These are phyloP conservation scores for Phalaenopsis aphrodite DNA, from an alignment of 106 monocot genomes.

Conservation along the genomic window DNA sequence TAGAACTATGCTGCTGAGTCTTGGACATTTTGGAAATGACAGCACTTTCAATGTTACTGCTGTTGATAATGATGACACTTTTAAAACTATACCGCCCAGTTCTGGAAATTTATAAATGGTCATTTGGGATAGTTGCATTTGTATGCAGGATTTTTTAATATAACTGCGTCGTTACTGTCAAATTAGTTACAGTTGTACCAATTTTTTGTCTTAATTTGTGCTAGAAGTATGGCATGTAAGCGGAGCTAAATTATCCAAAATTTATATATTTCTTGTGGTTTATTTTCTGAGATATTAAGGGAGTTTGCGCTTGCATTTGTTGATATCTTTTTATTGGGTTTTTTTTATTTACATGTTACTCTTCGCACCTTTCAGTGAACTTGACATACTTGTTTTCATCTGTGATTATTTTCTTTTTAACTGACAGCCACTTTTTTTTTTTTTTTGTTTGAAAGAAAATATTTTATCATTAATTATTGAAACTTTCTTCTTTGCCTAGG, in stretches of 20 bases:
- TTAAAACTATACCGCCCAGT: too few species aligned
- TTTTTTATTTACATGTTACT: neutral
- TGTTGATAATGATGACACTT: too few species aligned
- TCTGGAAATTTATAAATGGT: too few species aligned
- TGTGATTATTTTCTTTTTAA: neutral
- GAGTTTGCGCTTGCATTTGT: neutral
- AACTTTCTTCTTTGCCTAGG: conserved; percentile 26
- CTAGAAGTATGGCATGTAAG: neutral
- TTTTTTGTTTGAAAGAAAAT: neutral
- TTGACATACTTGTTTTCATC: neutral
- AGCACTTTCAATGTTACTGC: too few species aligned
- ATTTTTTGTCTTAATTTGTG: neutral
- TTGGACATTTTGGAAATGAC: too few species aligned
- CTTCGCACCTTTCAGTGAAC: neutral
- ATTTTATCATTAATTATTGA: neutral
- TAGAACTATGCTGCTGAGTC: too few species aligned
- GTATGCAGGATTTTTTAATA: too few species aligned
- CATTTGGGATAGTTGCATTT: too few species aligned
- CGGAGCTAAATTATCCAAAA: too few species aligned
- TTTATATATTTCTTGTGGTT: too few species aligned
- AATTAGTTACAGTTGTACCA: neutral
- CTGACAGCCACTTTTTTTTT: neutral
- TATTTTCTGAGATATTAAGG: neutral
- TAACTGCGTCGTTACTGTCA: too few species aligned
- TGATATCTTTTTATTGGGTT: neutral